A percentile compares a stretch with the other conserved stretches of the same genome.
phyloP scores from a whole-genome alignment of 1,284 basidiomycete genomes.

The Ganoderma boninense region DNA sequence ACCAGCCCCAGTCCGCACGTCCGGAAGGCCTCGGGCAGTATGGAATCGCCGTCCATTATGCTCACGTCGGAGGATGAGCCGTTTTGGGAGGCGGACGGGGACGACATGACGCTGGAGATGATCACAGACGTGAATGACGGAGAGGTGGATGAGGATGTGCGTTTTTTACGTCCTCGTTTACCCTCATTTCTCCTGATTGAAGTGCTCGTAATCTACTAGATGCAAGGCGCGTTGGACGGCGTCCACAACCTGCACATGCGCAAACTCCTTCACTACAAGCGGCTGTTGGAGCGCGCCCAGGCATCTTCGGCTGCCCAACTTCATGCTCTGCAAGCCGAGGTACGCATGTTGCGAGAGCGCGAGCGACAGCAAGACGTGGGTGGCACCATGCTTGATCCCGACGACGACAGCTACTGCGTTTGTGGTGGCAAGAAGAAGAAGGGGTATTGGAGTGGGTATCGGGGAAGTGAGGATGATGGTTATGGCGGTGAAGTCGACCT shows the following conservation, averaged over 20 bases:
- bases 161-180: constrained; percentile 22
- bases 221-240: constrained; percentile 61
- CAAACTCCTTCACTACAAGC: constrained; percentile 76
- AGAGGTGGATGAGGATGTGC: constrained; percentile 73
- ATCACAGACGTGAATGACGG: constrained; percentile 73
- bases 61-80: constrained; percentile 35
- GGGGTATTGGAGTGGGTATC: constrained; percentile 72
- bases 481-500: constrained; percentile 54
- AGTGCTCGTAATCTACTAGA: constrained; percentile 46
- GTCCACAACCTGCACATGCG: constrained; percentile 67
- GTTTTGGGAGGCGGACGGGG: constrained; percentile 50
- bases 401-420: constrained; percentile 57
- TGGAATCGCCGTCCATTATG: constrained; percentile 27
- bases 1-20: constrained; percentile 24
- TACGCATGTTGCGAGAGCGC: constrained; percentile 59
- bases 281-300: constrained; percentile 79
- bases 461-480: constrained; percentile 49
- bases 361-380: constrained; percentile 42
- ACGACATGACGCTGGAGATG: constrained; percentile 66
- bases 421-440: constrained; percentile 66
- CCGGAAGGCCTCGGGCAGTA: constrained; percentile 27
- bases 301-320: constrained; percentile 78
- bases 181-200: constrained; percentile 12
- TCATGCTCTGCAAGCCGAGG: constrained; percentile 81
- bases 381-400: constrained; percentile 27